phyloP scores from a whole-genome alignment of 345 rosid species.

The Pistacia integerrima region DNA sequence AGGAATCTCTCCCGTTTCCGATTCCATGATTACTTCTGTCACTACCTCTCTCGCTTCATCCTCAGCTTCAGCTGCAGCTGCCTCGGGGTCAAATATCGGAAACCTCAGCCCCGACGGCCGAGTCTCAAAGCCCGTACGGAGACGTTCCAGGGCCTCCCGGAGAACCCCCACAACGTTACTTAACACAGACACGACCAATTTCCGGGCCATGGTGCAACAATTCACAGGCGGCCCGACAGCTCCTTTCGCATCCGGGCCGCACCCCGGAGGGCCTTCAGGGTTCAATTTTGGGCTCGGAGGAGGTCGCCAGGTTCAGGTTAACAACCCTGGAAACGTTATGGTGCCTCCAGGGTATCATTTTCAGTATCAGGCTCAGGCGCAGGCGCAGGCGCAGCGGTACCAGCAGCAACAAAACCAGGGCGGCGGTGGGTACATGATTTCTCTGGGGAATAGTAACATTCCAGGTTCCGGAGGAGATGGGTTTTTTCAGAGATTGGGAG shows the following conservation, averaged over 20 bases:
- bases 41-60: neutral
- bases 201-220: conserved; percentile 96
- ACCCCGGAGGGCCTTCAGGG: conserved; percentile 19
- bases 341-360: conserved; percentile 24
- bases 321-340: conserved; percentile 20
- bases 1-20: conserved; percentile 24
- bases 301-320: neutral
- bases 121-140: conserved; percentile 73
- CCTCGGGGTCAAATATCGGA: conserved; percentile 25
- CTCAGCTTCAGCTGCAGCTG: neutral
- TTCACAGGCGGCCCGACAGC: conserved; percentile 86
- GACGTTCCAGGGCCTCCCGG: conserved; percentile 91
- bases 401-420: conserved; percentile 34
- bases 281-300: conserved; percentile 28
- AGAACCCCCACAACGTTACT: conserved; percentile 94
- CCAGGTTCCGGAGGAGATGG: conserved; percentile 19
- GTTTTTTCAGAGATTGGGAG: conserved; percentile 34
- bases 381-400: conserved; percentile 15
- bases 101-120: conserved; percentile 74
- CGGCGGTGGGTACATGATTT: conserved; percentile 35
- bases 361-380: conserved; percentile 29
- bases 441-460: conserved; percentile 28
- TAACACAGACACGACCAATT: conserved; percentile 87
- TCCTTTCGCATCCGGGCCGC: conserved; percentile 41
- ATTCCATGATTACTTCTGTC: conserved; percentile 1